These are phyloP conservation scores for Xylariaceae sp. DNA, from an alignment of 2,329 filamentous ascomycete genomes.

Conservation along the genomic window DNA sequence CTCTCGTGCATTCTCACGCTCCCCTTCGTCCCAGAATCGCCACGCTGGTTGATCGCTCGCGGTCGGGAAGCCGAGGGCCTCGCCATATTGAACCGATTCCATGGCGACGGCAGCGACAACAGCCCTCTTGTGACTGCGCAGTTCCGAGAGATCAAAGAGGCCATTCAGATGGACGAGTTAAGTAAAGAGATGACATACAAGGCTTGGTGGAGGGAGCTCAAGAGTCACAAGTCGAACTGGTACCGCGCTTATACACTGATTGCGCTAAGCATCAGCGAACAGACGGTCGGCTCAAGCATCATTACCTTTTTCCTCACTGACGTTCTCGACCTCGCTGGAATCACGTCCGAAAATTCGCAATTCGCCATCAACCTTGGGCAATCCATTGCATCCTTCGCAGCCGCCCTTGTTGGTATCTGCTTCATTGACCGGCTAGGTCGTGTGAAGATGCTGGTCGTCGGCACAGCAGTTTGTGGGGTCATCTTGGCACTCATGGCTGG, in stretches of 20 bases:
- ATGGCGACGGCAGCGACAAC: not conserved
- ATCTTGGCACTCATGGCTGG: not conserved
- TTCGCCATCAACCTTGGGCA: no score
- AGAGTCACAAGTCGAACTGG: not conserved
- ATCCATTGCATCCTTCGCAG: no score
- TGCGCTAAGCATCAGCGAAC: not conserved
- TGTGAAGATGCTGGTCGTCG: not conserved
- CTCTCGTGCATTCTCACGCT: conserved; percentile 8
- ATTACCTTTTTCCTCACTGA: not conserved
- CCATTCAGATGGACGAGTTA: not conserved
- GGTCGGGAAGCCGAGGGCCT: conserved; percentile 6
- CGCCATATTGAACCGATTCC: conserved; percentile 1
- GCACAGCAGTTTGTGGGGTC: not conserved
- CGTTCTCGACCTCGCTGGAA: not conserved
- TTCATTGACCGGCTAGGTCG: not conserved
- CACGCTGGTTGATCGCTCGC: conserved; percentile 5
- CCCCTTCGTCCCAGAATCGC: conserved; percentile 4
- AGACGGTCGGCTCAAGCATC: not conserved
- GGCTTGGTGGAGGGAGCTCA: not conserved
- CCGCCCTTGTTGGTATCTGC: no score
- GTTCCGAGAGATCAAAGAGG: not conserved
- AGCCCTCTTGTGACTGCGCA: not conserved
- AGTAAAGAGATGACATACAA: not conserved
- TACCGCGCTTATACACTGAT: not conserved
- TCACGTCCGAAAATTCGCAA: not conserved